Evolutionary conservation across 495 filamentous ascomycete genomes (phyloP).

Genomic region (Parathielavia appendiculata): DNA sequence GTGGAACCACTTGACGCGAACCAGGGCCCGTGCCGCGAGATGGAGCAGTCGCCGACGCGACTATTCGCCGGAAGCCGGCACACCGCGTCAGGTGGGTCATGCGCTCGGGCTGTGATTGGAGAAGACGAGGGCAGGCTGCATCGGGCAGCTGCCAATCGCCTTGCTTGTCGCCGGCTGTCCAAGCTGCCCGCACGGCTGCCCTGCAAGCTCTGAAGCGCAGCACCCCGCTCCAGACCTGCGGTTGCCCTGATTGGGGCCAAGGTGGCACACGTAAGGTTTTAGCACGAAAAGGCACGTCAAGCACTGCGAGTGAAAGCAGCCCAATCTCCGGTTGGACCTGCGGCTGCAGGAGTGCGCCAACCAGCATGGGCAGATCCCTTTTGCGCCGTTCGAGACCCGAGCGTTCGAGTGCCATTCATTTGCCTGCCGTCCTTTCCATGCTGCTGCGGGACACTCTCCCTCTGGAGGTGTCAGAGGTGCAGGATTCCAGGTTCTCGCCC

Average conservation of each 20-base stretch:
- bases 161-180: not conserved
- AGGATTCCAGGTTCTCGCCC: conserved; percentile 1
- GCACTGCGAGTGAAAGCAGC: too few relatives aligned
- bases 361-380: conserved; percentile 3
- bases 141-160: conserved; percentile 10
- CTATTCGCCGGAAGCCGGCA: conserved; percentile 5
- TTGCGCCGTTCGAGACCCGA: conserved; percentile 17
- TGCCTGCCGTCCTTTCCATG: conserved; percentile 13
- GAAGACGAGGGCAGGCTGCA: not conserved
- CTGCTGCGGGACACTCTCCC: conserved; percentile 1
- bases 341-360: not conserved
- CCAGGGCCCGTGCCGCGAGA: conserved; percentile 4
- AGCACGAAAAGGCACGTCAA: conserved; percentile 35
- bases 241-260: conserved; percentile 4
- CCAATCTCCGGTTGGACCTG: conserved; percentile 18
- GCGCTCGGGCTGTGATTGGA: conserved; percentile 2
- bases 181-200: not conserved
- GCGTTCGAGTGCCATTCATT: conserved; percentile 31
- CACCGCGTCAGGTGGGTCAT: conserved; percentile 11
- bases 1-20: conserved; percentile 12
- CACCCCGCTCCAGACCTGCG: not conserved
- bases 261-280: conserved; percentile 32
- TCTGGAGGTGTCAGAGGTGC: not conserved
- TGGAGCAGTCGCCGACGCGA: not conserved
- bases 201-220: conserved; percentile 12